These are phyloP conservation scores for Rutstroemia sp. DNA, from an alignment of 2,329 filamentous ascomycete species.

Conservation along the genomic window DNA sequence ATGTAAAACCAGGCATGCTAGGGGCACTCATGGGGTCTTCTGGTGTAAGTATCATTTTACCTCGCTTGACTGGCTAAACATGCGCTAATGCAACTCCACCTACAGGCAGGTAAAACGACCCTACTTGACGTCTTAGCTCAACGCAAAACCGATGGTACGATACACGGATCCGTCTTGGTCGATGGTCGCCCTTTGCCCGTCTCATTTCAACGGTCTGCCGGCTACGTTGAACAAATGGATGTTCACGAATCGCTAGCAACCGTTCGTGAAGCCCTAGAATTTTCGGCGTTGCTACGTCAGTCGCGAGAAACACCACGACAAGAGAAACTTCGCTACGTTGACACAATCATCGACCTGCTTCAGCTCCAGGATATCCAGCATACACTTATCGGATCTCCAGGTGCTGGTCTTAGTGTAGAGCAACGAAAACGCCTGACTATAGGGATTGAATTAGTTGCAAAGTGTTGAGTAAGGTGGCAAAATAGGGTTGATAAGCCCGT, in stretches of 20 bases:
- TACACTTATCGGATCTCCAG: conserved; percentile 56
- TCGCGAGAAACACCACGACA: conserved; percentile 59
- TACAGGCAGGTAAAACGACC: conserved; percentile 74
- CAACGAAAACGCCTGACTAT: conserved; percentile 57
- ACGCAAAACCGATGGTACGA: conserved; percentile 80
- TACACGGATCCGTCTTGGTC: conserved; percentile 71
- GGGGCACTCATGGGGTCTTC: conserved; percentile 54
- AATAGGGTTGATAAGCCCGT: no score
- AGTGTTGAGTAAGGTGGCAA: no score
- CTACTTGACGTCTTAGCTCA: conserved; percentile 79
- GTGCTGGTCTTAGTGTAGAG: conserved; percentile 53
- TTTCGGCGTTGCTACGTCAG: conserved; percentile 81
- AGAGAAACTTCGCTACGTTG: conserved; percentile 80
- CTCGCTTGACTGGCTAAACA: no score
- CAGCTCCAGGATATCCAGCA: conserved; percentile 61
- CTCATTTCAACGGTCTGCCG: conserved; percentile 85
- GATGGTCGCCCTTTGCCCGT: conserved; percentile 59
- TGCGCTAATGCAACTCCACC: no score
- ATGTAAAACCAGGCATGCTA: conserved; percentile 52
- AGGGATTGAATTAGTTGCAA: conserved; percentile 49
- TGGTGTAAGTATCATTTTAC: conserved; percentile 30
- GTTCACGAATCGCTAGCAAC: conserved; percentile 77
- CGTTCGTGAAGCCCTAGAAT: conserved; percentile 78
- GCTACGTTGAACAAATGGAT: conserved; percentile 67
- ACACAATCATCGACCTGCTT: conserved; percentile 61